These are phyloP conservation scores for Trichophyton equinum DNA, from an alignment of 2,329 filamentous ascomycete genomes.

Conservation along the genomic window DNA sequence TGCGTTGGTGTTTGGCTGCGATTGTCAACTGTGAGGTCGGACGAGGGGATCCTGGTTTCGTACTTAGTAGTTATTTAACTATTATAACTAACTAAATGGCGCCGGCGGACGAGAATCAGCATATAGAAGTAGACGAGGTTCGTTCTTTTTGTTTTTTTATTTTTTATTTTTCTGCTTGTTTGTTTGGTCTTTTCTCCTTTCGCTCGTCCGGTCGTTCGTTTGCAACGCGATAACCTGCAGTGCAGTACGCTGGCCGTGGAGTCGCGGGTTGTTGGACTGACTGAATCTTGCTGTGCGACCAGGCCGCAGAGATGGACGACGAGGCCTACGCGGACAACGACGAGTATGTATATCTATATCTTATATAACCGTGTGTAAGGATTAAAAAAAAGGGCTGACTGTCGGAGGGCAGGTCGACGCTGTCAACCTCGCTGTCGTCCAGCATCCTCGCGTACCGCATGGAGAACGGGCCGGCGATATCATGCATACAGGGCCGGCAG, in stretches of 20 bases:
- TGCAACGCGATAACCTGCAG: not conserved
- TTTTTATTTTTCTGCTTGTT: too few relatives aligned
- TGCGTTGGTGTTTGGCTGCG: not conserved
- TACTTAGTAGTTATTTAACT: not conserved
- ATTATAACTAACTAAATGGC: not conserved
- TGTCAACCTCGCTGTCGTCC: constrained; percentile 9
- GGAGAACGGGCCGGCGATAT: constrained; percentile 16
- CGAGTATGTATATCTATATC: not conserved
- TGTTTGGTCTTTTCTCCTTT: not conserved
- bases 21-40: not conserved
- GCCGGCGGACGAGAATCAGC: not conserved
- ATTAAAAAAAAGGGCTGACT: not conserved
- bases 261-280: not conserved
- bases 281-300: not conserved
- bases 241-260: too few relatives aligned
- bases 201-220: not conserved
- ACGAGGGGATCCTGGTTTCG: not conserved
- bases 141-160: not conserved
- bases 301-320: not conserved
- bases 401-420: not conserved
- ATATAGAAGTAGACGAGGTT: not conserved
- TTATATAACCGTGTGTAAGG: too few relatives aligned
- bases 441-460: constrained; percentile 12
- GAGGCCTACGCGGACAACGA: not conserved
- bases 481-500: constrained; percentile 12